Conservation (phyloP, 176 grass and related monocot species). For the Cenchrus fungigraminus region DNA sequence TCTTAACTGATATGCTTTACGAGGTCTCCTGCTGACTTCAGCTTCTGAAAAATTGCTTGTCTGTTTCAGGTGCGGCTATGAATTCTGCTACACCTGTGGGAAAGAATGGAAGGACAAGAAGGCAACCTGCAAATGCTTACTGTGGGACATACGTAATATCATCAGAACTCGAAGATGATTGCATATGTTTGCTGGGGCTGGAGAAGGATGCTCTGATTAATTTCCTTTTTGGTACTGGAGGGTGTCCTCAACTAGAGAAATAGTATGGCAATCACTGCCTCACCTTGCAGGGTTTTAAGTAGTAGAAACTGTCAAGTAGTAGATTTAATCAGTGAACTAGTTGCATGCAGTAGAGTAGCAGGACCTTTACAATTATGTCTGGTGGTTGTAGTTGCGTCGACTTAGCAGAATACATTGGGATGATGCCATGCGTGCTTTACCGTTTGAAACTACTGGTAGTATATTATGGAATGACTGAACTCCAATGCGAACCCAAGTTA, state of each 20-base stretch:
- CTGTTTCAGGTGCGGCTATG: neutral
- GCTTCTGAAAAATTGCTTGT: neutral
- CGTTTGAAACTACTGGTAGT: neutral
- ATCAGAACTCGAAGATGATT: neutral
- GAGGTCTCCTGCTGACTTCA: neutral
- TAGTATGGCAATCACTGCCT: too few relatives aligned
- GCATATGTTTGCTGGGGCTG: too few relatives aligned
- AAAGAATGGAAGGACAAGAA: neutral
- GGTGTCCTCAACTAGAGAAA: neutral
- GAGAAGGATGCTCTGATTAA: too few relatives aligned
- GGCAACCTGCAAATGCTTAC: too few relatives aligned
- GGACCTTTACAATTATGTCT: neutral
- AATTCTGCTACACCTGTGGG: neutral
- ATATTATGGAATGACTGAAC: neutral
- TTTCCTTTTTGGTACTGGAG: neutral
- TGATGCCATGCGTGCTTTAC: neutral
- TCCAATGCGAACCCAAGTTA: neutral
- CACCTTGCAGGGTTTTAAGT: too few relatives aligned
- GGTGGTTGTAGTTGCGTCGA: neutral
- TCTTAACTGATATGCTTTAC: neutral
- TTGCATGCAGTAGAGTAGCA: neutral
- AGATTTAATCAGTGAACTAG: neutral
- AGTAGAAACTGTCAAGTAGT: neutral
- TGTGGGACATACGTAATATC: slow-evolving; percentile 59
- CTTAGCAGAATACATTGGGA: neutral